Percentiles rank a stretch among this genome's conserved stretches.
Conservation (phyloP, 257 asterid genomes). For the Penstemon eatonii region DNA sequence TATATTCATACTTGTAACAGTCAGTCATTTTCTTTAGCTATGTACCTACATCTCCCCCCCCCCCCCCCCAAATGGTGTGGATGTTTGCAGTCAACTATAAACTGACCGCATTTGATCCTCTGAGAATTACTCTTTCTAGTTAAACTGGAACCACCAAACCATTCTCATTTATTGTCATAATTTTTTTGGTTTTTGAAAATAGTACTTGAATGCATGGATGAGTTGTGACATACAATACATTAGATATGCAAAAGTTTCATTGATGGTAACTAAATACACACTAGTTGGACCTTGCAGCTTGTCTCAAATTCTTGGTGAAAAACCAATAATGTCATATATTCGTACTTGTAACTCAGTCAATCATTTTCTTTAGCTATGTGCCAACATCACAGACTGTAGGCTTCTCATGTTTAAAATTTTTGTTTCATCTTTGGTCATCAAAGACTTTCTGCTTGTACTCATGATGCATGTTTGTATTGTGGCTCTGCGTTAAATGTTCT, state of each 20-base stretch:
- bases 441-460: not conserved
- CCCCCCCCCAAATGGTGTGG: no score
- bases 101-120: conserved; percentile 10
- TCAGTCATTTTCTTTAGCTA: no score
- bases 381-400: no score
- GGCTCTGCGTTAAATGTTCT: not conserved
- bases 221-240: not conserved
- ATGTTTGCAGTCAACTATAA: not conserved
- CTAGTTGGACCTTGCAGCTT: not conserved
- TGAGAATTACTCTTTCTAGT: conserved; percentile 6
- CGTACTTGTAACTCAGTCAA: no score
- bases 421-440: not conserved
- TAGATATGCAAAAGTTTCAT: not conserved
- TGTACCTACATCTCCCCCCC: no score
- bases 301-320: not conserved
- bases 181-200: not conserved
- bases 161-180: not conserved
- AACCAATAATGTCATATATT: not conserved
- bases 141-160: conserved; percentile 5
- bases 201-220: not conserved
- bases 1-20: not conserved
- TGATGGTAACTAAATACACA: not conserved
- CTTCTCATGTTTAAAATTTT: not conserved
- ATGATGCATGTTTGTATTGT: not conserved
- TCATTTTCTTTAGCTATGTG: no score